These are phyloP conservation scores for Medicago truncatula DNA, from an alignment of 306 rosid species.

Conservation along the genomic window MtrunA17r5.0-ANR NC_053049.1:39870501-39871000, in stretches of 20 bases:
- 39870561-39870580: slow-evolving; percentile 39
- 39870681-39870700: neutral
- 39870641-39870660: neutral
- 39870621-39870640: slow-evolving; percentile 32
- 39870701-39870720: slow-evolving; percentile 3
- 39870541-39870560: neutral
- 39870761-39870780: slow-evolving; percentile 15
- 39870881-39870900: slow-evolving; percentile 25
- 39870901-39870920: slow-evolving; percentile 24
- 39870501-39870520: slow-evolving; percentile 30
- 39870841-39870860: slow-evolving; percentile 4
- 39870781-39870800: slow-evolving; percentile 26
- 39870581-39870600: slow-evolving; percentile 29
- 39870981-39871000: slow-evolving; percentile 37
- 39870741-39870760: slow-evolving; percentile 14
- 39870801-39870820: neutral
- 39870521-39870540: neutral
- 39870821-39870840: slow-evolving; percentile 7
- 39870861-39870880: slow-evolving; percentile 31
- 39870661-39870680: neutral
- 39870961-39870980: slow-evolving; percentile 29
- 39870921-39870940: slow-evolving; percentile 17
- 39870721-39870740: slow-evolving; percentile 5
- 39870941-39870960: neutral
- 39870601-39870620: slow-evolving; percentile 24